Percentiles rank a stretch among this genome's conserved stretches.
Conservation (phyloP, 192 early-diverging fungal genomes). For the Diversispora eburnea region DNA sequence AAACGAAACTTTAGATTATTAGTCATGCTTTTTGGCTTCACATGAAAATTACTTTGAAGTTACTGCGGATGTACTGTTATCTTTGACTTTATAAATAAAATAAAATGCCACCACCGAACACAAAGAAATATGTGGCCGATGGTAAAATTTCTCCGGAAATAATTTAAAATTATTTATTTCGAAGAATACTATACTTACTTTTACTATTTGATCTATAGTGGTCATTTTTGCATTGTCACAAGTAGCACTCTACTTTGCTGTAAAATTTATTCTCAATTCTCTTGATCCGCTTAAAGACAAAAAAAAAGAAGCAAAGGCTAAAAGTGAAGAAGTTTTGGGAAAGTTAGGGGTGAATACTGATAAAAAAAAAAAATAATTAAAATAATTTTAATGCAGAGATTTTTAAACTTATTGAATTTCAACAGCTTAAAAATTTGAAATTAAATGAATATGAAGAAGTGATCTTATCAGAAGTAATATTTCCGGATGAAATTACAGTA, state of each 20-base stretch:
- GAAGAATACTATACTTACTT: background rate
- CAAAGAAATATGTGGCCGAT: conserved; percentile 22
- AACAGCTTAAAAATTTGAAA: conserved; percentile 62
- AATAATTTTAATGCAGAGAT: background rate
- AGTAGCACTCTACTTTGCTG: conserved; percentile 80
- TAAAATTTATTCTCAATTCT: conserved; percentile 77
- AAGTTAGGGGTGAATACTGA: conserved; percentile 58
- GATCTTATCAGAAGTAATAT: conserved; percentile 91
- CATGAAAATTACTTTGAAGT: too few species aligned
- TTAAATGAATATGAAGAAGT: conserved; percentile 91
- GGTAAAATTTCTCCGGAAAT: background rate
- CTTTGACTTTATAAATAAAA: background rate
- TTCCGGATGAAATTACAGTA: conserved; percentile 85
- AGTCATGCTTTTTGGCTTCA: too few species aligned
- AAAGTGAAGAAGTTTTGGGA: conserved; percentile 65
- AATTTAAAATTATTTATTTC: background rate
- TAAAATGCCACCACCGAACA: conserved; percentile 11
- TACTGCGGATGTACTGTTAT: too few species aligned
- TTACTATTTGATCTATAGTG: conserved; percentile 36
- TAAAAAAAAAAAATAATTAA: background rate
- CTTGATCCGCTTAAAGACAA: conserved; percentile 69
- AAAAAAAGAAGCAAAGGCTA: conserved; percentile 71
- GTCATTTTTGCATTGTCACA: conserved; percentile 85
- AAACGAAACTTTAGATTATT: too few species aligned
- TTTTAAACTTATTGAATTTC: background rate